A percentile compares a stretch with the other conserved stretches of the same genome.
Conservation (phyloP, 148 eudicot genomes). For the Pouteria glomerata region DNA sequence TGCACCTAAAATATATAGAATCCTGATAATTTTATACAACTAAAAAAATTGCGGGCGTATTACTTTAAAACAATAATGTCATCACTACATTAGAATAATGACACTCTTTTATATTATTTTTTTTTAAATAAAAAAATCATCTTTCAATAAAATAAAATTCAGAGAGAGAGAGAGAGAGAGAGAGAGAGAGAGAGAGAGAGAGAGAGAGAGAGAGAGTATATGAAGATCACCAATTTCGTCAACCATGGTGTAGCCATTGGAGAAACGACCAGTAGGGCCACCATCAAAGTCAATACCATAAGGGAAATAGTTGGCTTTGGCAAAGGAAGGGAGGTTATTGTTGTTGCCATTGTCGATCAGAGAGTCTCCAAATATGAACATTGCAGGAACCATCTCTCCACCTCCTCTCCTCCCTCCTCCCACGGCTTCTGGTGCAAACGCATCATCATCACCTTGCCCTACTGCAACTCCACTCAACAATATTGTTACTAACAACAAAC, state of each 20-base stretch:
- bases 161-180: background rate
- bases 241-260: slow-evolving; percentile 88
- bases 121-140: too few species aligned
- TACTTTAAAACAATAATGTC: too few species aligned
- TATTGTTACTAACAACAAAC: background rate
- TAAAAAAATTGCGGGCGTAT: too few species aligned
- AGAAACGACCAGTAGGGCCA: slow-evolving; percentile 91
- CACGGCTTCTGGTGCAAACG: background rate
- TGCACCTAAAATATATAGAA: too few species aligned
- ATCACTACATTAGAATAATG: too few species aligned
- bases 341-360: slow-evolving; percentile 89
- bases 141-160: too few species aligned
- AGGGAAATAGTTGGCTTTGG: slow-evolving; percentile 88
- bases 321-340: slow-evolving; percentile 69
- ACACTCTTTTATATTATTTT: too few species aligned
- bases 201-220: background rate
- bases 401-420: slow-evolving; percentile 8
- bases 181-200: background rate
- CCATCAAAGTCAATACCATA: slow-evolving; percentile 81
- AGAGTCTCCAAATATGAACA: slow-evolving; percentile 92
- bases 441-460: slow-evolving; percentile 17
- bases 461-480: slow-evolving; percentile 11
- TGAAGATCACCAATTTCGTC: slow-evolving; percentile 58
- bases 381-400: slow-evolving; percentile 63
- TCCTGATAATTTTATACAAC: too few species aligned